Base-by-base conservation (phyloP, 176 grass and related monocot genomes). In the Aegilops sharonensis region DNA sequence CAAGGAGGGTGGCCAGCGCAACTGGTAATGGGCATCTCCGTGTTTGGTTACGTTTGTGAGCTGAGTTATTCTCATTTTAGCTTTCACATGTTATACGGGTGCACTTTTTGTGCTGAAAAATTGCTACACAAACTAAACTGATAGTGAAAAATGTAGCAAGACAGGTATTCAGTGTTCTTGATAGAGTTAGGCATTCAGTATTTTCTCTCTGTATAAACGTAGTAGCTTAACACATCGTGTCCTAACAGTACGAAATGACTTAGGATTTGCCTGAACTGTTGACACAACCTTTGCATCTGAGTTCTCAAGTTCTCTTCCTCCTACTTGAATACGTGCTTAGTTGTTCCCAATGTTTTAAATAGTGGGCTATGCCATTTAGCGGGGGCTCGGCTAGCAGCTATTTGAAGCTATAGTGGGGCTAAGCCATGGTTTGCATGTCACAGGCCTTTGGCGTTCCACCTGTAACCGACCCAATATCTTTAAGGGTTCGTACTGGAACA, bases 1-100 rank as follows among this genome's bases (percentile, higher is more conserved):
- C 82, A 95, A 95, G 89, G 93, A 98, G 85, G 93, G 95, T 27
- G 95, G 95, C 0, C 95, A 98, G 83, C 85, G 95, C 32, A 95
- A 95, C 78, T 98, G 95, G 95, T 98, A 82, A 84, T 39, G 60
- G 40, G 17, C 20, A 17, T 25, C 32, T 75, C 60, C 54, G 18
- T 59, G 75, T 59, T 60, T 60, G 30, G 9, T 5, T 10, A 56
- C 11, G 18, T 21, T 72, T 23, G 20, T 72, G 30, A 21, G 14
- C 27, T 32, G 25, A 76, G 15, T 18, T 76, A 75, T 75, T 34
- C 64, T 67, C 25, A 60, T 54, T 36, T 61, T 18, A 11, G 34
- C 24, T 79, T 43, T 39, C 9, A 43, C n/a, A 8, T 85, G n/a
- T 60, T 31, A 20, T 31, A 77, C 20, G 35, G 7, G 42, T 57